Conservation (phyloP, 2,329 filamentous ascomycete species). For the Calonectria henricotiae region DNA sequence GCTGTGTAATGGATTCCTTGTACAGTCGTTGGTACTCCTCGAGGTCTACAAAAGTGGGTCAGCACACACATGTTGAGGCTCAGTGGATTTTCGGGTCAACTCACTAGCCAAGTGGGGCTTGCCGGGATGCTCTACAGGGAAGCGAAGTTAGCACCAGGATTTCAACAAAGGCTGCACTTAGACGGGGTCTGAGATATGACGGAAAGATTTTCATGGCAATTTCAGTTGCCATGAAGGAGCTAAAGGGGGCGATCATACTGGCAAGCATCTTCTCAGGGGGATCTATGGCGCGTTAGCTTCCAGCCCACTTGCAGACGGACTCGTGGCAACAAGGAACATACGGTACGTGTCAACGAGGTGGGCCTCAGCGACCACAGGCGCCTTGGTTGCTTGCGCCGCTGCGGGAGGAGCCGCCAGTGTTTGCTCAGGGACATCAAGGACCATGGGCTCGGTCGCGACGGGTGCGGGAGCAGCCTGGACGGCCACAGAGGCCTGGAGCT, state of each 20-base stretch:
- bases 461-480: constrained; percentile 39
- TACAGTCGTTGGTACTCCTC: constrained; percentile 80
- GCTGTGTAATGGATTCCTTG: constrained; percentile 90
- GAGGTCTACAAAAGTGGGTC: constrained; percentile 64
- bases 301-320: constrained; percentile 25
- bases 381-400: constrained; percentile 56
- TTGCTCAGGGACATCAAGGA: constrained; percentile 20
- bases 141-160: constrained; percentile 57
- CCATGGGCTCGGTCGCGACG: constrained; percentile 26
- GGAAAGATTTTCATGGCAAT: constrained; percentile 29
- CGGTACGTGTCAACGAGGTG: constrained; percentile 83
- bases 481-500: constrained; percentile 42
- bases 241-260: constrained; percentile 66
- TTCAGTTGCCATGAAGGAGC: constrained; percentile 34
- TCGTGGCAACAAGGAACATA: constrained; percentile 59
- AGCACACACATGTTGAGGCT: constrained; percentile 50
- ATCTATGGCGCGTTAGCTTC: constrained; percentile 61
- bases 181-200: constrained; percentile 33
- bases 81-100: constrained; percentile 54
- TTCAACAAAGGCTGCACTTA: constrained; percentile 36
- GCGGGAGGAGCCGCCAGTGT: constrained; percentile 17
- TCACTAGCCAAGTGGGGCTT: constrained; percentile 79
- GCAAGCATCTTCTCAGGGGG: constrained; percentile 78
- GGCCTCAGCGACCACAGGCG: constrained; percentile 80
- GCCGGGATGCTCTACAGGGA: constrained; percentile 75